phyloP scores from a whole-genome alignment of 2,329 filamentous ascomycete species.

The Chaetomium sp. region DNA sequence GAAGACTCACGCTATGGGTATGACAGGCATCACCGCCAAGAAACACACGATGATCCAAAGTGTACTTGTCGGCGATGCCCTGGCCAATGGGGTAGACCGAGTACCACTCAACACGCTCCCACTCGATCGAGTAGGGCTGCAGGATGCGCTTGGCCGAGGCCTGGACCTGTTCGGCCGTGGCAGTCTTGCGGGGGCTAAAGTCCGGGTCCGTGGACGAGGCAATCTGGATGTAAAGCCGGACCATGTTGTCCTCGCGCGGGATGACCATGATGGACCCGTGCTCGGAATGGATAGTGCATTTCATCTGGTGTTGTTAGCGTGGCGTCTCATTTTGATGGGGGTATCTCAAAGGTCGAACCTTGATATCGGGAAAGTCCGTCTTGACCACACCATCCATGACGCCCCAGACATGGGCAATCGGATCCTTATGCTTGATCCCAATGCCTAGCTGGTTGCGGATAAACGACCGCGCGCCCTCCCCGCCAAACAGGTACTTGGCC shows the following conservation, averaged over 20 bases:
- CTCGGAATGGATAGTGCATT: conserved; percentile 69
- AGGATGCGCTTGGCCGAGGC: conserved; percentile 59
- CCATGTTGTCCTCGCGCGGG: conserved; percentile 62
- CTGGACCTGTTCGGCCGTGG: conserved; percentile 58
- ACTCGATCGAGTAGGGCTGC: conserved; percentile 59
- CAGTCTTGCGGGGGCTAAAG: conserved; percentile 56
- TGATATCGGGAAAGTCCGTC: conserved; percentile 72
- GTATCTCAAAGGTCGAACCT: conserved; percentile 36
- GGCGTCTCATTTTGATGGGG: neutral
- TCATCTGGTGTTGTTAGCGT: conserved; percentile 53
- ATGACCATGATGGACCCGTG: conserved; percentile 76
- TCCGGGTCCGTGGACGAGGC: conserved; percentile 55
- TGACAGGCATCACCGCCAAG: conserved; percentile 74
- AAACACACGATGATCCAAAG: conserved; percentile 63
- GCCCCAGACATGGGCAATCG: conserved; percentile 66
- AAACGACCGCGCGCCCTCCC: conserved; percentile 63
- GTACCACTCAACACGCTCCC: conserved; percentile 65
- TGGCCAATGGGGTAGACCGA: conserved; percentile 73
- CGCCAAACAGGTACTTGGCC: conserved; percentile 65
- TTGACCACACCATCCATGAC: conserved; percentile 68
- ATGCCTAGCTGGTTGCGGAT: conserved; percentile 62
- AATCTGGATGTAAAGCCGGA: conserved; percentile 64
- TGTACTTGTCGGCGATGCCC: conserved; percentile 62
- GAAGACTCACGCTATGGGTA: conserved; percentile 59
- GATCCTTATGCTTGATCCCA: conserved; percentile 63